Conservation (phyloP, 306 rosid species). For the Rosa multiflora region DNA sequence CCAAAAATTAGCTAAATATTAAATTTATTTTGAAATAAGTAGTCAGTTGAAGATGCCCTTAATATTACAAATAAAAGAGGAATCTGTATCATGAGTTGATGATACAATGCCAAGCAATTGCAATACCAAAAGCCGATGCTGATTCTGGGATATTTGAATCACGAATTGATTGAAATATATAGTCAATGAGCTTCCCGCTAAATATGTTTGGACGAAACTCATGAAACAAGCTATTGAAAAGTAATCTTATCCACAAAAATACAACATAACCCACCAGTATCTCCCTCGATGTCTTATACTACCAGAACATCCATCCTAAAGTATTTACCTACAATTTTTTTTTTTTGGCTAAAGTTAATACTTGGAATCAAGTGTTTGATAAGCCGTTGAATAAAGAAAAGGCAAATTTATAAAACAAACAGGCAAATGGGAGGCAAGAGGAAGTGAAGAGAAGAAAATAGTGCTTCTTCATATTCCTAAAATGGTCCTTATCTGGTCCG, state of each 20-base stretch:
- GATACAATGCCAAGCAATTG: neutral
- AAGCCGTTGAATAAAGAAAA: neutral
- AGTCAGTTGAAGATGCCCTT: too few relatives aligned
- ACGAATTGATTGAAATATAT: neutral
- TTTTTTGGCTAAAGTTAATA: neutral
- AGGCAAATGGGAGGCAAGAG: neutral
- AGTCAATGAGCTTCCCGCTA: neutral
- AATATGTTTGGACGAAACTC: neutral
- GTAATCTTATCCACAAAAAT: neutral
- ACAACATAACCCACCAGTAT: neutral
- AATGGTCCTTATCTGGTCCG: constrained; percentile 96
- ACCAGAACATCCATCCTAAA: neutral
- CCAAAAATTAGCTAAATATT: too few relatives aligned
- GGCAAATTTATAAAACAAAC: neutral
- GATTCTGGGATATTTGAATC: neutral
- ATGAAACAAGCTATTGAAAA: neutral
- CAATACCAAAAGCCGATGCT: neutral
- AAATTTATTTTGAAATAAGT: too few relatives aligned
- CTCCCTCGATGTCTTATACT: neutral
- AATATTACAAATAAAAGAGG: neutral
- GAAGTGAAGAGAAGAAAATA: constrained; percentile 19
- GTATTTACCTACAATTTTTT: neutral
- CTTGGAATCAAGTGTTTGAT: neutral
- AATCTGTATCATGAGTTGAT: neutral
- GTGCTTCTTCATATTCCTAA: constrained; percentile 63